Evolutionary conservation across 2,329 filamentous ascomycete genomes (phyloP), one percentile per base, ranked within the genome.

Genomic region (Sphaerulina populicola): DNA sequence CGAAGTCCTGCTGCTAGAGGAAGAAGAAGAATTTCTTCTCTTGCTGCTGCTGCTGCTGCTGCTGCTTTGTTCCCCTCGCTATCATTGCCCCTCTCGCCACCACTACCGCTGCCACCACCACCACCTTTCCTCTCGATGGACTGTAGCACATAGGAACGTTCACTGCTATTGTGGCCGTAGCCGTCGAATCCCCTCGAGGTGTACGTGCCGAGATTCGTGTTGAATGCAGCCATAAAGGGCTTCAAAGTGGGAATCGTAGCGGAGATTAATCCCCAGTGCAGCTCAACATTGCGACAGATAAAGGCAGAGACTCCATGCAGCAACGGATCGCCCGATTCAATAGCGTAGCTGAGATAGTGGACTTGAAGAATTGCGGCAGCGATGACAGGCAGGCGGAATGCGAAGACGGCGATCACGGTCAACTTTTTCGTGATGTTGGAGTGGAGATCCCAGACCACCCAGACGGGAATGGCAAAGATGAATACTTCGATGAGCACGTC

Each of bases 201-300:
- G 51, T 53, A 51, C 4, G 60, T 59, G 12, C 60, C 60, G 53
- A 55, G 60, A 8, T 55, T 47, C 3, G 60, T 62, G 30, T 62
- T 62, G 51, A 60, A 59, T 10, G 60, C 58, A 21, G 54, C 51
- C 12, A 62, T 51, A 41, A 62, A 62, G n/a, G 55, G 53, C 29
- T 60, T 60, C 6, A 61, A 47, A 0, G 58, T 60, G 2, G 60
- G 58, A 14, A 60, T 58, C 1, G 58, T 60, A 29, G 58, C 54
- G 8, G 60, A 51, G 49, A 62, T 62, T 29, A 62, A 44, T 9
- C 54, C 54, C 51, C 60, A 62, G 47, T 60, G 57, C 51, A 60
- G 58, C 38, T 62, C 58, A 8, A 62, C 40, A 39, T 60, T 62
- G 12, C 60, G 47, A 37, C 58, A 58, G 41, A 59, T 55, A 49